Conservation (phyloP, 805 yeast species). For the Lipomyces orientalis region DNA sequence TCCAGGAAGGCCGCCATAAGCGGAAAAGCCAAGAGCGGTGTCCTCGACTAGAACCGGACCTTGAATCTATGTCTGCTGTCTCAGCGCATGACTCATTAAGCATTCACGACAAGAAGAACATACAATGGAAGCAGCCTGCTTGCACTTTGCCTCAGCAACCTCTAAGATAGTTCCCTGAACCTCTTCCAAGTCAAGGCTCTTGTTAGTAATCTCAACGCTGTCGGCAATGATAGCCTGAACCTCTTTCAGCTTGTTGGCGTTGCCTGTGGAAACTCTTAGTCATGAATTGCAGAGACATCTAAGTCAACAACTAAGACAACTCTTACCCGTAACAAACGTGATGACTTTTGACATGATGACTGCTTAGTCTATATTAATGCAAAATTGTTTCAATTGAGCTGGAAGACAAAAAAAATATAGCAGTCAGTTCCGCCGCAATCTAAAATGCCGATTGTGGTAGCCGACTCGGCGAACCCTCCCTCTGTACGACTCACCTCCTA, state of each 20-base stretch:
- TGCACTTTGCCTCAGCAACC: slow-evolving; percentile 80
- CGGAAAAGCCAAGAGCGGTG: slow-evolving; percentile 84
- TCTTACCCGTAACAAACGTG: slow-evolving; percentile 86
- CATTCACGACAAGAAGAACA: slow-evolving; percentile 17
- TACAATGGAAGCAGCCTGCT: slow-evolving; percentile 66
- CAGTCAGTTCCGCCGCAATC: neutral
- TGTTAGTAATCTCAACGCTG: slow-evolving; percentile 58
- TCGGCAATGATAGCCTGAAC: slow-evolving; percentile 69
- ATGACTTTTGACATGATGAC: slow-evolving; percentile 43
- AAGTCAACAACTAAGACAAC: slow-evolving; percentile 70
- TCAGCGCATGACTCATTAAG: neutral
- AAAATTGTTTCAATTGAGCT: neutral
- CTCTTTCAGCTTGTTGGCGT: slow-evolving; percentile 84
- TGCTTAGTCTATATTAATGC: neutral
- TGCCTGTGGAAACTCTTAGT: slow-evolving; percentile 75
- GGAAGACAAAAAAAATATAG: neutral
- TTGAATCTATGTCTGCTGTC: slow-evolving; percentile 43
- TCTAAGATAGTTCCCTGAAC: slow-evolving; percentile 86
- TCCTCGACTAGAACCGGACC: slow-evolving; percentile 96
- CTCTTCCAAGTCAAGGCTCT: slow-evolving; percentile 82
- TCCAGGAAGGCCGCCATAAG: slow-evolving; percentile 87
- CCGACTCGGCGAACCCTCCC: too few relatives aligned
- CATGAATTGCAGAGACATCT: slow-evolving; percentile 42
- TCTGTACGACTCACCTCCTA: too few relatives aligned
- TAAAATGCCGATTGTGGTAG: too few relatives aligned